Conservation (phyloP, 345 rosid genomes). For the Acer negundo region DNA sequence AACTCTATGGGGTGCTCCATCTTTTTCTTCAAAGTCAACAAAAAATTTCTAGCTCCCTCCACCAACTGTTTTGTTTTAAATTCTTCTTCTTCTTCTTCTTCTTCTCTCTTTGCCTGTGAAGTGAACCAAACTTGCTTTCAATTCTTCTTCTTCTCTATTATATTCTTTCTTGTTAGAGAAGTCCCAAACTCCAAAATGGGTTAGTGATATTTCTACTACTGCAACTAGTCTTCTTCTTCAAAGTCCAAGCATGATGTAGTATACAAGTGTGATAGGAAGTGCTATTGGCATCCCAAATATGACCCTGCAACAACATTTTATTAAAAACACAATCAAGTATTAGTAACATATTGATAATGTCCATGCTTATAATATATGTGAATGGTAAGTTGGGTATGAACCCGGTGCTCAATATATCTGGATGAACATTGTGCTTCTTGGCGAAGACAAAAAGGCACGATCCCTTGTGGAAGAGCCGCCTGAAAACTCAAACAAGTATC, state of each 20-base stretch:
- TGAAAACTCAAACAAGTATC: constrained; percentile 27
- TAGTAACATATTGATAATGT: background rate
- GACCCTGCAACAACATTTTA: constrained; percentile 37
- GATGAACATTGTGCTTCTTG: constrained; percentile 79
- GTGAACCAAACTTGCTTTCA: background rate
- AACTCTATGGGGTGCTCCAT: too few species aligned
- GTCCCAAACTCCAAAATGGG: constrained; percentile 20
- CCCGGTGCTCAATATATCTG: constrained; percentile 82
- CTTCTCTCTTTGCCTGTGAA: background rate
- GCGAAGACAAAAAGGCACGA: constrained; percentile 81
- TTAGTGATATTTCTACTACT: too few species aligned
- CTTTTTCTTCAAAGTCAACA: background rate
- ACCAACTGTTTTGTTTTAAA: background rate
- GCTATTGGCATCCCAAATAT: constrained; percentile 66
- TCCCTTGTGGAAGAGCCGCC: constrained; percentile 91
- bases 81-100: background rate
- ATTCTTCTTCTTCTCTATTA: background rate
- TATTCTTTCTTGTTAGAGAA: constrained; percentile 21
- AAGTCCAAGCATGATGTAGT: constrained; percentile 51
- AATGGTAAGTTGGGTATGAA: constrained; percentile 7
- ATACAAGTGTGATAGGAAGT: constrained; percentile 53
- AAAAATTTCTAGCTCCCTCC: background rate
- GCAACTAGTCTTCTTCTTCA: constrained; percentile 34
- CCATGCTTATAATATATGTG: background rate
- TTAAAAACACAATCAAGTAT: background rate